These are phyloP conservation scores for Scutellaria galericulata DNA, from an alignment of 257 asterid genomes.

Conservation along the genomic window DNA sequence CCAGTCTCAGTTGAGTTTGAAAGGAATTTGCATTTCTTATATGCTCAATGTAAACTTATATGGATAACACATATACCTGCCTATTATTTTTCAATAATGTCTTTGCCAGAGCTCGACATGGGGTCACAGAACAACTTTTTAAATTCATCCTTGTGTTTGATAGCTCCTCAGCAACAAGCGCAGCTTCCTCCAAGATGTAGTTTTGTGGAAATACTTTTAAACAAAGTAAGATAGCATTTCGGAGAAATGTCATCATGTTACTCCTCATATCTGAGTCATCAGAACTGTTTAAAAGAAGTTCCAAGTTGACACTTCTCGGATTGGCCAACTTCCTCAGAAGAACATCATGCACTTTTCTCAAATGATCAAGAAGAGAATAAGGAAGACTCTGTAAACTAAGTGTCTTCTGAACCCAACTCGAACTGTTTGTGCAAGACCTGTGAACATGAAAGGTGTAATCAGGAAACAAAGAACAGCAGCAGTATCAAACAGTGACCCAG, in stretches of 20 bases:
- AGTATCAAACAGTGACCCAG: not conserved
- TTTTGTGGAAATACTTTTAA: conserved; percentile 78
- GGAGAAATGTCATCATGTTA: conserved; percentile 76
- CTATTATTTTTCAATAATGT: conserved; percentile 78
- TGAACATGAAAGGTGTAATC: conserved; percentile 32
- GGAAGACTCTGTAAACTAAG: conserved; percentile 75
- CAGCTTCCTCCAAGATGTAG: conserved; percentile 86
- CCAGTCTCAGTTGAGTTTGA: conserved; percentile 11
- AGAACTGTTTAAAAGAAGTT: conserved; percentile 55
- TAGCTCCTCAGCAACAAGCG: conserved; percentile 93
- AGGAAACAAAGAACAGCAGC: conserved; percentile 21
- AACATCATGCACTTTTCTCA: conserved; percentile 56
- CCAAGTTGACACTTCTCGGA: conserved; percentile 50
- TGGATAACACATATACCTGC: conserved; percentile 60
- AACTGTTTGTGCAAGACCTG: conserved; percentile 94
- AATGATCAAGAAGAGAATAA: conserved; percentile 59
- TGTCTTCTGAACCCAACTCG: conserved; percentile 73
- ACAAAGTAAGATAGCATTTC: conserved; percentile 82
- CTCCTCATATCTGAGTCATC: conserved; percentile 70
- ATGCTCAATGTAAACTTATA: conserved; percentile 10
- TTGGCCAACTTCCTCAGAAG: conserved; percentile 44
- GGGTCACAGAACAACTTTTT: conserved; percentile 60
- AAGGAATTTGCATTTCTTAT: conserved; percentile 17
- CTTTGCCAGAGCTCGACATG: conserved; percentile 91
- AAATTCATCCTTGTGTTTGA: conserved; percentile 68